phyloP scores from a whole-genome alignment of 495 filamentous ascomycete genomes.

The Elaphomyces granulatus region DNA sequence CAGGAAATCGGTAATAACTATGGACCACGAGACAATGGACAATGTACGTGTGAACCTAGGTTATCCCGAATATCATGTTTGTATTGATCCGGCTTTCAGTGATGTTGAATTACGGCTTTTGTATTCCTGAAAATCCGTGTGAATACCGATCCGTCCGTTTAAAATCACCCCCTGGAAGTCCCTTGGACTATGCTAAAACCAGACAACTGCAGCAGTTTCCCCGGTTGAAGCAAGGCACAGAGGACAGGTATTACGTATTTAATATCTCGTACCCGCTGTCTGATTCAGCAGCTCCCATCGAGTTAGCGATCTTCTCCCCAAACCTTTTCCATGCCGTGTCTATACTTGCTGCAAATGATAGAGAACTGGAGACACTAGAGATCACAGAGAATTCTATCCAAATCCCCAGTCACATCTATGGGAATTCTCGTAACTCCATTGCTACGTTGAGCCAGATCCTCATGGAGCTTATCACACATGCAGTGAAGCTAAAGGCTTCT shows the following conservation, averaged over 20 bases:
- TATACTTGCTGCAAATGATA: constrained; percentile 27
- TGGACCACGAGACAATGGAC: constrained; percentile 51
- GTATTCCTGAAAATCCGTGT: constrained; percentile 39
- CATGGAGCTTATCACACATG: constrained; percentile 31
- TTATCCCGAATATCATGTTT: neutral
- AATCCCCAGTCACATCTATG: constrained; percentile 20
- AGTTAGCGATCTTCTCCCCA: constrained; percentile 32
- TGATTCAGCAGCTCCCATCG: constrained; percentile 21
- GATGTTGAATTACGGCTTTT: constrained; percentile 56
- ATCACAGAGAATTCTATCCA: constrained; percentile 22
- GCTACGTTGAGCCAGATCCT: constrained; percentile 28
- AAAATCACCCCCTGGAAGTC: constrained; percentile 26
- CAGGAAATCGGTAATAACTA: constrained; percentile 55
- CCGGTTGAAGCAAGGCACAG: constrained; percentile 11
- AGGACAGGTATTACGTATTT: constrained; percentile 36
- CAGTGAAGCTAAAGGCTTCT: constrained; percentile 19
- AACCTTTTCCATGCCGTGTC: constrained; percentile 30
- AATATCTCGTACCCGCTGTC: constrained; percentile 30
- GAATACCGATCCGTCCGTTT: constrained; percentile 38
- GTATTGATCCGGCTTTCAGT: constrained; percentile 23
- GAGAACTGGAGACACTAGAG: constrained; percentile 25
- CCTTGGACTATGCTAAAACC: constrained; percentile 23
- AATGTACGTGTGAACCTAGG: constrained; percentile 30
- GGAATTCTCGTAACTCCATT: constrained; percentile 23
- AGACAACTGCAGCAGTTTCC: constrained; percentile 24